Percentiles rank a stretch among this genome's conserved stretches.
Conservation (phyloP, 345 rosid species). For the Rhizophora apiculata region DNA sequence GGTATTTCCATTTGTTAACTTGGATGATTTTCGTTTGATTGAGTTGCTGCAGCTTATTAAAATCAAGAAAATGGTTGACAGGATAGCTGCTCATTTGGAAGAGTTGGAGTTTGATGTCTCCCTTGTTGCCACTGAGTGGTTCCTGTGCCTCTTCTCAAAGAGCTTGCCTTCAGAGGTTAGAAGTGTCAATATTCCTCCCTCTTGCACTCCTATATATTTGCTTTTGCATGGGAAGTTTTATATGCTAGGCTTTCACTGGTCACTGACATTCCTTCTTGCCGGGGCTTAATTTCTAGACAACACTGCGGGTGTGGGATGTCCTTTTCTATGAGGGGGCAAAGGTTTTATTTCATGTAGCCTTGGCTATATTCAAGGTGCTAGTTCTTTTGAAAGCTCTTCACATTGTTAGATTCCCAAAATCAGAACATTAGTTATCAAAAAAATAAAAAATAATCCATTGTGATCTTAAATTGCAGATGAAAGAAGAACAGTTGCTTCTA, state of each 20-base stretch:
- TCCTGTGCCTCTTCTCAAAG: constrained; percentile 95
- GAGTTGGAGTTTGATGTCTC: constrained; percentile 90
- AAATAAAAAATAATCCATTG: not conserved
- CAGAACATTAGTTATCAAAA: not conserved
- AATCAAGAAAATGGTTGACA: constrained; percentile 31
- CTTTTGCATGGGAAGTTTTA: not conserved
- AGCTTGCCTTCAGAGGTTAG: constrained; percentile 98
- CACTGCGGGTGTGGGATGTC: constrained; percentile 96
- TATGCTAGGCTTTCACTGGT: not conserved
- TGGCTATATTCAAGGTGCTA: constrained; percentile 90
- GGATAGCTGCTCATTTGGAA: constrained; percentile 90
- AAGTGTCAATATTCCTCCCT: not conserved
- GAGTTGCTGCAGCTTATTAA: constrained; percentile 3
- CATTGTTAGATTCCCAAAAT: not conserved
- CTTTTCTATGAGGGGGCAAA: constrained; percentile 98
- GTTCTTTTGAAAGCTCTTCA: constrained; percentile 12
- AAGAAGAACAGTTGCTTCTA: constrained; percentile 76
- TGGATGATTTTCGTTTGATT: constrained; percentile 4
- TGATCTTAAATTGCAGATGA: constrained; percentile 60
- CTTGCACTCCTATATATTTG: too few species aligned
- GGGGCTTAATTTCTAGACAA: constrained; percentile 52
- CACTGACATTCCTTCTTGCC: constrained; percentile 5
- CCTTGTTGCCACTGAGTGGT: constrained; percentile 99
- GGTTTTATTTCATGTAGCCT: constrained; percentile 93
- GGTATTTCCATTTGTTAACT: constrained; percentile 36